Conservation (phyloP, 768 basidiomycete genomes). For the Hemileccinum impolitum region DNA sequence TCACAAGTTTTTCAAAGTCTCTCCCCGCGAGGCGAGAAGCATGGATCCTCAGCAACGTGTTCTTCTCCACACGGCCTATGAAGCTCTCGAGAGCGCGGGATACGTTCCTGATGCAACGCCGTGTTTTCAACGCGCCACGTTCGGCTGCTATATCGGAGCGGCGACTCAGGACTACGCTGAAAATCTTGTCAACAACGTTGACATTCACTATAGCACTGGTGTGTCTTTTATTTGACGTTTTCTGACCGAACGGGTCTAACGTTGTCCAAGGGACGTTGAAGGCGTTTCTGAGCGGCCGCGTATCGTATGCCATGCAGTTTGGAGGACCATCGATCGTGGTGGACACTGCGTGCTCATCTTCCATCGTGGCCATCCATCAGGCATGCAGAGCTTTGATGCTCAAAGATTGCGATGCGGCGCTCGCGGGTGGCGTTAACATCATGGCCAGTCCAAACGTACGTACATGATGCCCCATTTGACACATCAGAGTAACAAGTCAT, state of each 20-base stretch:
- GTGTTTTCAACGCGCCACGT: slow-evolving; percentile 47
- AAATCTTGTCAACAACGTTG: slow-evolving; percentile 59
- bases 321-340: slow-evolving; percentile 69
- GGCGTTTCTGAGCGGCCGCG: slow-evolving; percentile 67
- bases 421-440: slow-evolving; percentile 74
- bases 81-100: slow-evolving; percentile 68
- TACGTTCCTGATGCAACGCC: slow-evolving; percentile 59
- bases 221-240: slow-evolving; percentile 8
- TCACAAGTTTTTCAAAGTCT: slow-evolving; percentile 67
- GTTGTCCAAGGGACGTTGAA: slow-evolving; percentile 49
- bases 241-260: not conserved
- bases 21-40: slow-evolving; percentile 67
- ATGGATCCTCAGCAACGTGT: slow-evolving; percentile 80
- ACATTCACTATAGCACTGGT: slow-evolving; percentile 73
- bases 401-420: slow-evolving; percentile 61
- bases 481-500: not conserved
- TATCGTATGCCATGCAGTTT: slow-evolving; percentile 66
- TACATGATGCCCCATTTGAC: not conserved
- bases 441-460: slow-evolving; percentile 70
- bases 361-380: slow-evolving; percentile 63
- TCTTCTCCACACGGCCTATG: slow-evolving; percentile 61
- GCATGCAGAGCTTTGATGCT: slow-evolving; percentile 62
- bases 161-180: slow-evolving; percentile 69
- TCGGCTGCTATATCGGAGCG: slow-evolving; percentile 67
- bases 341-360: slow-evolving; percentile 76